phyloP scores from a whole-genome alignment of 345 rosid species.

The Geranium brycei region DNA sequence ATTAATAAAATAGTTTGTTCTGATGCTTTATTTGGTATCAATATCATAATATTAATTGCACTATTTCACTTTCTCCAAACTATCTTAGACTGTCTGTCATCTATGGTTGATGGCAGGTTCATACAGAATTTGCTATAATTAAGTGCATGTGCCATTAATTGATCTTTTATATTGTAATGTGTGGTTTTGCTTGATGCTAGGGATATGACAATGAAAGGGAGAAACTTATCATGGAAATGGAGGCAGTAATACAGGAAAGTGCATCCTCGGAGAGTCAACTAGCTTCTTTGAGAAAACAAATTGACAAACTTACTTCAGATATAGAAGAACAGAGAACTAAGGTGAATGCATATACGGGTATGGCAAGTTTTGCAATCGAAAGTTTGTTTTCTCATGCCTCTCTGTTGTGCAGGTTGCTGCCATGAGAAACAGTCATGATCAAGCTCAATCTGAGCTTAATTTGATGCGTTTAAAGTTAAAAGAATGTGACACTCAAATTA shows the following conservation, averaged over 20 bases:
- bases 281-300: slow-evolving; percentile 45
- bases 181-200: slow-evolving; percentile 24
- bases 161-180: not conserved
- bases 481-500: slow-evolving; percentile 84
- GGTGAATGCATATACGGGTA: slow-evolving; percentile 30
- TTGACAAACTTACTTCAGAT: slow-evolving; percentile 44
- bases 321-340: slow-evolving; percentile 54
- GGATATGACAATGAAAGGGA: slow-evolving; percentile 67
- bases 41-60: too few species aligned
- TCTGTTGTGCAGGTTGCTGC: slow-evolving; percentile 44
- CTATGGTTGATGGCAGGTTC: too few species aligned
- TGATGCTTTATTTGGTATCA: too few species aligned
- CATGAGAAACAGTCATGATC: slow-evolving; percentile 38
- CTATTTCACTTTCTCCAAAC: too few species aligned
- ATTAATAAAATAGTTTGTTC: too few species aligned
- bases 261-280: slow-evolving; percentile 68
- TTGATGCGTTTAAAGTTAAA: slow-evolving; percentile 61
- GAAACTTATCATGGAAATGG: slow-evolving; percentile 73
- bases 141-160: too few species aligned
- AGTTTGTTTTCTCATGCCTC: slow-evolving; percentile 12
- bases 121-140: too few species aligned
- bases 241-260: slow-evolving; percentile 53
- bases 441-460: slow-evolving; percentile 58
- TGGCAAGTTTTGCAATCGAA: slow-evolving; percentile 1
- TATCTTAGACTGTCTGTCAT: too few species aligned